These are phyloP conservation scores for Adansonia rubrostipa DNA, from an alignment of 441 rosid species.

Conservation along the genomic window DNA sequence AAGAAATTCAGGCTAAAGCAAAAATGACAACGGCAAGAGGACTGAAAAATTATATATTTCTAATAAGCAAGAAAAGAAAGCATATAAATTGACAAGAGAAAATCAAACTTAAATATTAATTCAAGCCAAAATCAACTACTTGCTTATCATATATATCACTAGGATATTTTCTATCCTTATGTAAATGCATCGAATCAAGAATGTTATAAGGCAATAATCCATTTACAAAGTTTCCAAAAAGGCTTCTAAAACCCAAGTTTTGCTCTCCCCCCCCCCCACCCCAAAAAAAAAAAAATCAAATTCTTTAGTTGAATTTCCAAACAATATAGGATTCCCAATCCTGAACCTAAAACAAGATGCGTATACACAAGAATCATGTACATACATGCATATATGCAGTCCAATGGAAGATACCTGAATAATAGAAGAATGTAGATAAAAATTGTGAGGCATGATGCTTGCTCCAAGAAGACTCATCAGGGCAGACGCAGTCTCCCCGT, in stretches of 20 bases:
- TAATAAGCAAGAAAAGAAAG: background rate
- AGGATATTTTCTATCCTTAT: background rate
- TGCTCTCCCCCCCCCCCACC: too few relatives aligned
- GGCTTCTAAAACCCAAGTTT: background rate
- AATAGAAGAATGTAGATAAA: slow-evolving; percentile 91
- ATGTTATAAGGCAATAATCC: background rate
- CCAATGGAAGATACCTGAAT: slow-evolving; percentile 59
- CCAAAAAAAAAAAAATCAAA: background rate
- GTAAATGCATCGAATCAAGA: background rate
- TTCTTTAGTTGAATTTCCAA: background rate
- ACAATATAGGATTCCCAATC: background rate
- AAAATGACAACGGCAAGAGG: background rate
- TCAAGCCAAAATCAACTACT: background rate
- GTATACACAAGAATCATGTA: background rate
- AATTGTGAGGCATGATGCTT: slow-evolving; percentile 91
- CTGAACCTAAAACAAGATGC: background rate
- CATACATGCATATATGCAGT: background rate
- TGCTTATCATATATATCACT: background rate
- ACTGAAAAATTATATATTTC: background rate
- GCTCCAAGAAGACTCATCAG: slow-evolving; percentile 99
- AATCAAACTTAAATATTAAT: background rate
- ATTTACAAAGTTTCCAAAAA: background rate
- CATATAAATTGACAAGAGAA: background rate
- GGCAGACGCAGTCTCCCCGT: slow-evolving; percentile 77
- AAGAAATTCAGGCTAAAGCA: background rate